phyloP scores from a whole-genome alignment of 1,284 basidiomycete genomes.

The Moniliella sp. region DNA sequence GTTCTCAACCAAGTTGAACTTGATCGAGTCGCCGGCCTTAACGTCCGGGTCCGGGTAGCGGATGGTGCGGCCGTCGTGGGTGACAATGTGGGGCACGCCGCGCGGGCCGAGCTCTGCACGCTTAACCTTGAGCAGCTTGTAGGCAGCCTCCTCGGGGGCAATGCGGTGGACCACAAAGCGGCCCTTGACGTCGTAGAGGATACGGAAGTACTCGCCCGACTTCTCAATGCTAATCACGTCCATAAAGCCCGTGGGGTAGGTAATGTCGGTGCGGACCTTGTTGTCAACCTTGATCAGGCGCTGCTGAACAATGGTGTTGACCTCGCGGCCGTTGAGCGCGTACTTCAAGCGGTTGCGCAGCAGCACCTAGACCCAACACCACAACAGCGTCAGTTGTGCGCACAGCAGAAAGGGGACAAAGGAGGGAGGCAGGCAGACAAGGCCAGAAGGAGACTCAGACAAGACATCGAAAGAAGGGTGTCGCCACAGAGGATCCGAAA shows the following conservation, averaged over 20 bases:
- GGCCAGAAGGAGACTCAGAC: too few species aligned
- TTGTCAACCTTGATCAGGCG: conserved; percentile 93
- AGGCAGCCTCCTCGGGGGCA: conserved; percentile 84
- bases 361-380: too few species aligned
- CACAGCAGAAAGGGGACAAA: too few species aligned
- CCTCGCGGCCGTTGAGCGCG: conserved; percentile 85
- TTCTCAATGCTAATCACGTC: conserved; percentile 94
- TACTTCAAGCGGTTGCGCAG: conserved; percentile 98
- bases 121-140: conserved; percentile 96
- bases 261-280: conserved; percentile 94
- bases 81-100: conserved; percentile 88
- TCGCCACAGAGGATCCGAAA: too few species aligned
- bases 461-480: too few species aligned
- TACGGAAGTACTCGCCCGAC: conserved; percentile 96
- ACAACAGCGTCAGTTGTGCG: too few species aligned
- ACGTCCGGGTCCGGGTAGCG: conserved; percentile 94
- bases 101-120: conserved; percentile 73
- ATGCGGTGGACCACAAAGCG: conserved; percentile 99
- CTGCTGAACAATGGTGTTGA: conserved; percentile 79
- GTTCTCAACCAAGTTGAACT: conserved; percentile 80
- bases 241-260: conserved; percentile 91
- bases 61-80: conserved; percentile 97
- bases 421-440: too few species aligned
- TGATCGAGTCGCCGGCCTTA: conserved; percentile 91
- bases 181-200: conserved; percentile 93